Conservation (phyloP, 371 early-diverging fungal species). For the Apophysomyces trapeziformis region DNA sequence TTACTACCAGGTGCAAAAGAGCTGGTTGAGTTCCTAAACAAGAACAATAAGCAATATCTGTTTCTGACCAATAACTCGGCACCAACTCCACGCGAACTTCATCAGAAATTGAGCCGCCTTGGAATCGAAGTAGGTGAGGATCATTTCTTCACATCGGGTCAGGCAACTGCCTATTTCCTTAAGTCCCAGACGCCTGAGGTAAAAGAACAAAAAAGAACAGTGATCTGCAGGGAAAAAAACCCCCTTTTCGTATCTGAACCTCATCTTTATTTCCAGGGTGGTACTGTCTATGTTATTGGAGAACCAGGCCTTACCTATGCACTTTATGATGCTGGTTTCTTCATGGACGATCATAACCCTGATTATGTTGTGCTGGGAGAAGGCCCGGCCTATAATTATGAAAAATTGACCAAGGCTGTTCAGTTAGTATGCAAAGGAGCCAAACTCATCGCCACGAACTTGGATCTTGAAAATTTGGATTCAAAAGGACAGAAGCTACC, state of each 20-base stretch:
- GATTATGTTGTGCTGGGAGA: constrained; percentile 73
- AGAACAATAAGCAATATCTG: constrained; percentile 62
- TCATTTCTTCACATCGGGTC: constrained; percentile 70
- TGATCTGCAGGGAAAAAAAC: too few species aligned
- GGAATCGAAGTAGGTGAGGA: constrained; percentile 62
- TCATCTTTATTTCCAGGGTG: constrained; percentile 33
- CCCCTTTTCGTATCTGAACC: too few species aligned
- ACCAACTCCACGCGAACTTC: constrained; percentile 65
- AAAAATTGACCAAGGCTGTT: constrained; percentile 63
- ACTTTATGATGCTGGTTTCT: constrained; percentile 67
- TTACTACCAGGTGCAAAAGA: constrained; percentile 63
- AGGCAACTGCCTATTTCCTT: constrained; percentile 68
- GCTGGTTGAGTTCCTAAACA: constrained; percentile 60
- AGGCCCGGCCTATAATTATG: constrained; percentile 62
- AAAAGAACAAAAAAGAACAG: neutral
- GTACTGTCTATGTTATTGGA: constrained; percentile 66
- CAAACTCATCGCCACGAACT: constrained; percentile 70
- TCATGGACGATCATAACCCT: constrained; percentile 65
- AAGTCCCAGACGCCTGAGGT: constrained; percentile 60
- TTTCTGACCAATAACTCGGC: constrained; percentile 75
- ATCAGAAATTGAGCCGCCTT: constrained; percentile 59
- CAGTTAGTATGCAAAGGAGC: constrained; percentile 60
- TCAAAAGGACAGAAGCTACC: constrained; percentile 59
- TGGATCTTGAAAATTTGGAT: constrained; percentile 63
- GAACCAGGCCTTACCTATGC: constrained; percentile 69